Conservation (phyloP, 192 early-diverging fungal genomes). For the Backusella sp. region DNA sequence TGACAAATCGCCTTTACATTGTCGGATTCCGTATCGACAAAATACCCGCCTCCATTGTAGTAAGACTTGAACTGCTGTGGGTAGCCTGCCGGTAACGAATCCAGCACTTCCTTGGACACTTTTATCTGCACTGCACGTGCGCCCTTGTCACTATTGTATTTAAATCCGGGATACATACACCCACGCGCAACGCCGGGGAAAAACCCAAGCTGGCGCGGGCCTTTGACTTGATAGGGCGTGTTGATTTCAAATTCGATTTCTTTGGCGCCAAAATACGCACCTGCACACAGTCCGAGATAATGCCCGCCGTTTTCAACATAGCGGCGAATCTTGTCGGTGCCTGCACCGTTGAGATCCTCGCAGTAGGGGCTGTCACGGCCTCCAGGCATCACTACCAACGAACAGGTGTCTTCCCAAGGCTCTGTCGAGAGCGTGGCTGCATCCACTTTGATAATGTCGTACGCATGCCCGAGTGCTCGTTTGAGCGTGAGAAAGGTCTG, state of each 20-base stretch:
- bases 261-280: constrained; percentile 75
- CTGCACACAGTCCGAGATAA: constrained; percentile 93
- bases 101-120: constrained; percentile 28
- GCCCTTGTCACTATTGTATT: constrained; percentile 79
- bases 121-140: constrained; percentile 59
- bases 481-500: constrained; percentile 73
- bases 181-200: constrained; percentile 70
- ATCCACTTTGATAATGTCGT: constrained; percentile 88
- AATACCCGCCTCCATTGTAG: constrained; percentile 76
- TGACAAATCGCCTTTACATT: constrained; percentile 40
- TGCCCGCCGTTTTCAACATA: constrained; percentile 77
- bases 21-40: constrained; percentile 42
- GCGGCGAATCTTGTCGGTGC: constrained; percentile 58
- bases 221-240: constrained; percentile 54
- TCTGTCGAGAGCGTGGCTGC: constrained; percentile 64
- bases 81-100: neutral
- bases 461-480: constrained; percentile 71
- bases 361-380: constrained; percentile 86
- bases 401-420: constrained; percentile 89
- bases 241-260: constrained; percentile 79
- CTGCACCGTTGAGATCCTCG: constrained; percentile 61
- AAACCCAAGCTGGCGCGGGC: constrained; percentile 71
- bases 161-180: constrained; percentile 77
- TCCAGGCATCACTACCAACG: constrained; percentile 86
- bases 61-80: constrained; percentile 41